These are phyloP conservation scores for Chamaecyparis obtusa DNA, from an alignment of 75 land plant genomes.

Conservation along the genomic window DNA sequence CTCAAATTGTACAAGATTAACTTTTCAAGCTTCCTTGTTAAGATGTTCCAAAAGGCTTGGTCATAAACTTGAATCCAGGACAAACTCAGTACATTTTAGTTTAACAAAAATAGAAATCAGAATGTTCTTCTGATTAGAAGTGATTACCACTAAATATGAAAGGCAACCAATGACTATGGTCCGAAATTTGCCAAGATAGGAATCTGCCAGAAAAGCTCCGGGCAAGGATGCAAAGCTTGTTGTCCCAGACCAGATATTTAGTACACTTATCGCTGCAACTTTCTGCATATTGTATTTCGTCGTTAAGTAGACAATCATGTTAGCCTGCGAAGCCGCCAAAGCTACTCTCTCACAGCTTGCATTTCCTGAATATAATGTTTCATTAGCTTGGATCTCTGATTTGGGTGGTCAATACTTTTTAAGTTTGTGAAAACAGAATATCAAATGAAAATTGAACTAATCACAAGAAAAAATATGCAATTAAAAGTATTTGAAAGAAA, in stretches of 20 bases:
- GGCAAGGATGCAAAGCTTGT: constrained; percentile 51
- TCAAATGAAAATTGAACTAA: too few species aligned
- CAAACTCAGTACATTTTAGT: too few species aligned
- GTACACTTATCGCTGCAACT: constrained; percentile 44
- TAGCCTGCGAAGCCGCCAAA: constrained; percentile 36
- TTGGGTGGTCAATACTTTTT: too few species aligned
- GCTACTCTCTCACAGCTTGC: constrained; percentile 71
- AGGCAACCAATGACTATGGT: constrained; percentile 44
- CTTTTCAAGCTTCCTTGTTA: constrained; percentile 12
- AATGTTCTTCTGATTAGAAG: neutral
- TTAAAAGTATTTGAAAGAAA: too few species aligned
- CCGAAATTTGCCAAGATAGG: constrained; percentile 55
- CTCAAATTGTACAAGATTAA: neutral
- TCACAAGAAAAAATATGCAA: too few species aligned
- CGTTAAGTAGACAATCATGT: constrained; percentile 50
- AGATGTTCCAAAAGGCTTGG: constrained; percentile 3
- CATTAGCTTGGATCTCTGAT: too few species aligned
- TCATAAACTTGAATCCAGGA: constrained; percentile 7
- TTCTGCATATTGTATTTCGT: constrained; percentile 42
- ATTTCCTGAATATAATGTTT: constrained; percentile 32
- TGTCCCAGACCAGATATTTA: constrained; percentile 58
- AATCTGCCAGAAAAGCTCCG: constrained; percentile 71
- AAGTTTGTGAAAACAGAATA: too few species aligned
- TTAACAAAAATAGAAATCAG: neutral
- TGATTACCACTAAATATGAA: constrained; percentile 31